A percentile compares a stretch with the other conserved stretches of the same genome.
These are phyloP conservation scores for Phoma sp. DNA, from an alignment of 2,329 filamentous ascomycete genomes.

Conservation along the genomic window DNA sequence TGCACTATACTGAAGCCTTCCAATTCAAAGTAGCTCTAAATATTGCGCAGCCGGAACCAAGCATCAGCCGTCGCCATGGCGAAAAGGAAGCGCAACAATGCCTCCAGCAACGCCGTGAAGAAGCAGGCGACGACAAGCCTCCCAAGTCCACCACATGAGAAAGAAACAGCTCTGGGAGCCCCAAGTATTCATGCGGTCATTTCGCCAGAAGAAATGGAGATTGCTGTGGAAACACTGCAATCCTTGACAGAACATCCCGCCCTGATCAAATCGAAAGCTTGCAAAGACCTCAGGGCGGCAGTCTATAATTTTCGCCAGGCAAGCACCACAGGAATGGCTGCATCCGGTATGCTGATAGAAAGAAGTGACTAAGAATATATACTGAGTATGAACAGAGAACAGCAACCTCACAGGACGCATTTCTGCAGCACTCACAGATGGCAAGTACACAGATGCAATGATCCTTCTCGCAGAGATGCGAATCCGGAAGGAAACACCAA, in stretches of 20 bases:
- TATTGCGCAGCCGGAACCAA: too few relatives aligned
- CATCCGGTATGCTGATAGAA: conserved; percentile 51
- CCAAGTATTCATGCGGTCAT: conserved; percentile 62
- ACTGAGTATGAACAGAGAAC: conserved; percentile 51
- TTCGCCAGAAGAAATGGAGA: conserved; percentile 71
- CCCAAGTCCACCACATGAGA: conserved; percentile 39
- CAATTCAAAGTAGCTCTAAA: neutral
- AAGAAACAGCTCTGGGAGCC: conserved; percentile 47
- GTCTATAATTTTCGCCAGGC: conserved; percentile 74
- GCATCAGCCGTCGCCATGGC: too few relatives aligned
- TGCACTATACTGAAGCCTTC: too few relatives aligned
- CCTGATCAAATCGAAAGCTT: conserved; percentile 72
- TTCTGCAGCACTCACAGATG: conserved; percentile 70
- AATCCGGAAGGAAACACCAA: conserved; percentile 69
- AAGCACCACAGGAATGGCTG: conserved; percentile 71
- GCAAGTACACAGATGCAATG: conserved; percentile 69
- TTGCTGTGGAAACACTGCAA: conserved; percentile 69
- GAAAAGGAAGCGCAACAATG: conserved; percentile 39
- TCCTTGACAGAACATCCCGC: conserved; percentile 65
- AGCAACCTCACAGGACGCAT: conserved; percentile 72
- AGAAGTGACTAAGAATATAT: neutral
- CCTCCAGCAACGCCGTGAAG: conserved; percentile 29
- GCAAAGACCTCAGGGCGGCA: conserved; percentile 70
- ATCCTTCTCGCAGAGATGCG: conserved; percentile 74
- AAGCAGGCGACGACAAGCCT: conserved; percentile 30